Evolutionary conservation across 2,329 filamentous ascomycete genomes (phyloP).

Genomic region (Exophiala sideris): DNA sequence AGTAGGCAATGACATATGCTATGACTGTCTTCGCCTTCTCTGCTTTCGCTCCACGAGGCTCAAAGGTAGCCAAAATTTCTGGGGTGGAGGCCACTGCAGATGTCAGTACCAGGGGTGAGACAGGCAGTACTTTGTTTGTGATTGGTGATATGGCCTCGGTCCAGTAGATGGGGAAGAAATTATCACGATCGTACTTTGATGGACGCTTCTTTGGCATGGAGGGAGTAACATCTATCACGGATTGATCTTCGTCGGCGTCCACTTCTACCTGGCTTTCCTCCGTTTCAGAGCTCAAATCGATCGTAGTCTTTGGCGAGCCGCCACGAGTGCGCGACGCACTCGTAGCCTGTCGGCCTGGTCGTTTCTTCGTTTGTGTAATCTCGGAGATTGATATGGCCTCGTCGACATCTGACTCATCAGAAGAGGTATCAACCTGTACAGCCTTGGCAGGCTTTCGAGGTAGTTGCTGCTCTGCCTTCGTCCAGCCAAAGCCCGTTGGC

Average conservation of each 20-base stretch:
- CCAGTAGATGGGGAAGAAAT: slow-evolving; percentile 89
- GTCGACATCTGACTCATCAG: slow-evolving; percentile 16
- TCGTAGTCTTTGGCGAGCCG: slow-evolving; percentile 37
- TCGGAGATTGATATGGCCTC: slow-evolving; percentile 19
- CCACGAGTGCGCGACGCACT: slow-evolving; percentile 24
- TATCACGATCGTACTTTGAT: slow-evolving; percentile 65
- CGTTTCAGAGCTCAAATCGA: slow-evolving; percentile 43
- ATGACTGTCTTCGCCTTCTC: slow-evolving; percentile 86
- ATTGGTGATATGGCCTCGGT: slow-evolving; percentile 81
- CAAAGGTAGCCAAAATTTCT: slow-evolving; percentile 70
- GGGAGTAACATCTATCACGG: slow-evolving; percentile 55
- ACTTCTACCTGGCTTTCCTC: slow-evolving; percentile 37
- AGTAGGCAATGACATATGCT: slow-evolving; percentile 81
- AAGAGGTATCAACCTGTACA: slow-evolving; percentile 12
- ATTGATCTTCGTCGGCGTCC: slow-evolving; percentile 53
- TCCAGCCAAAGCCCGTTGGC: slow-evolving; percentile 86
- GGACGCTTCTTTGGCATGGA: slow-evolving; percentile 42
- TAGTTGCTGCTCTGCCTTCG: slow-evolving; percentile 67
- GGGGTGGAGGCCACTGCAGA: slow-evolving; percentile 67
- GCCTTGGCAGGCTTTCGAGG: slow-evolving; percentile 15
- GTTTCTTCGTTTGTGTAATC: slow-evolving; percentile 9
- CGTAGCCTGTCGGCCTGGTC: slow-evolving; percentile 25
- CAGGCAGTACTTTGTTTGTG: slow-evolving; percentile 72
- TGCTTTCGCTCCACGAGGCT: slow-evolving; percentile 77
- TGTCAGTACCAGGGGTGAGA: slow-evolving; percentile 69